phyloP scores from a whole-genome alignment of 805 yeast species.

The Ogataea trehalophila region DNA sequence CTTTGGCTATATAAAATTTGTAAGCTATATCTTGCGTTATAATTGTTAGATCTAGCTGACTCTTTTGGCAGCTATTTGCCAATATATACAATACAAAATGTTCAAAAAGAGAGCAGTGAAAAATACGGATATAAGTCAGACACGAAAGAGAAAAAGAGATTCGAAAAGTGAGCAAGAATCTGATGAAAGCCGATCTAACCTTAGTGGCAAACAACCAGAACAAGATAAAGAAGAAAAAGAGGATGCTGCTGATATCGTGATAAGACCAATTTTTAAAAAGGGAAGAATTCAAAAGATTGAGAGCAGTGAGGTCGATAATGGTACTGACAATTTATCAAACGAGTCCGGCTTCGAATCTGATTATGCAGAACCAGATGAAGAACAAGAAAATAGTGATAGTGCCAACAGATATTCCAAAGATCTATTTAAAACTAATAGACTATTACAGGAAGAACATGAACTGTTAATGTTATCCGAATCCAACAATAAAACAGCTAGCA shows the following conservation, averaged over 20 bases:
- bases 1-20: no score
- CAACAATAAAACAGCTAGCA: background rate
- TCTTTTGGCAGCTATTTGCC: no score
- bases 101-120: constrained; percentile 1
- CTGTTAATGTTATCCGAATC: constrained; percentile 3
- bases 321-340: no score
- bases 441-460: constrained; percentile 20
- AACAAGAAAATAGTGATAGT: background rate
- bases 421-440: constrained; percentile 20
- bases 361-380: background rate
- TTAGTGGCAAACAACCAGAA: background rate
- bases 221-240: background rate
- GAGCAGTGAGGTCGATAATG: no score
- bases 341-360: no score
- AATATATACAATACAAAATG: no score
- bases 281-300: no score
- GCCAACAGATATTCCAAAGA: background rate
- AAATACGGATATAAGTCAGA: background rate
- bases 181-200: background rate
- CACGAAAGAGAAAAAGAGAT: background rate
- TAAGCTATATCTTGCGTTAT: no score
- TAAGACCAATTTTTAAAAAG: no score
- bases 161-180: background rate
- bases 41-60: no score
- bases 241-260: no score